Evolutionary conservation across 805 yeast species (phyloP), one percentile per base, ranked within the genome.

Genomic region (Myxozyma nipponensis): DNA sequence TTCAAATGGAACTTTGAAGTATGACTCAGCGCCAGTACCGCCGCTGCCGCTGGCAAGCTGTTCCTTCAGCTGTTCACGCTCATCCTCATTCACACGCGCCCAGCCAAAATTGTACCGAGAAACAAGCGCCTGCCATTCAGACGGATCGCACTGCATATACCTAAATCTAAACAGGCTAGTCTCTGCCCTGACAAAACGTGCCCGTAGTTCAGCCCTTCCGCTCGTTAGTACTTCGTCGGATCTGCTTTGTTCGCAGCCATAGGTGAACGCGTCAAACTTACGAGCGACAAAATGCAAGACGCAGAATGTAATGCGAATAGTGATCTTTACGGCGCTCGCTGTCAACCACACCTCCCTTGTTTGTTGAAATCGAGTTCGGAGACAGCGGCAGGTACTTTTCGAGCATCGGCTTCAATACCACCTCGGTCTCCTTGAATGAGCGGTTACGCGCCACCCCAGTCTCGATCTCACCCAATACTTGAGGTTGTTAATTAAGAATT

Each of bases 1-100:
- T 63, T 87, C 95, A 71, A 90, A 91, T 1, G 95, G 95, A 43
- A 93, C 78, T 67, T 86, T 88, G 66, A 86, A 86, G 63, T 84
- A 86, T 48, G 73, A 74, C 60, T 86, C 95, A 44, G 72, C 73
- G 49, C 83, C 50, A 43, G 24, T 13, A 3, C 19, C 4, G 6
- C 34, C 41, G 43, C 81, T 70, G 39, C 85, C 74, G 1, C 88
- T 79, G 7, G 79, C 77, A 46, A 89, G 65, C 42, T 78, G 71
- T 1, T 72, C 73, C 15, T 76, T 68, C 28, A 81, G 64, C 26
- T 69, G 67, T 1, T 58, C 57, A 56, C 82, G 82, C 61, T 91
- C 97, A 7, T 76, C 81, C 4, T 74, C 73, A 1, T 74, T 58
- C 1, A 86, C 89, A 52, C 76, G 76, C 50, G 81, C 81, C 86